Base-by-base conservation (phyloP, 1,139 yeast species). In the Zygotorulaspora mrakii region DNA sequence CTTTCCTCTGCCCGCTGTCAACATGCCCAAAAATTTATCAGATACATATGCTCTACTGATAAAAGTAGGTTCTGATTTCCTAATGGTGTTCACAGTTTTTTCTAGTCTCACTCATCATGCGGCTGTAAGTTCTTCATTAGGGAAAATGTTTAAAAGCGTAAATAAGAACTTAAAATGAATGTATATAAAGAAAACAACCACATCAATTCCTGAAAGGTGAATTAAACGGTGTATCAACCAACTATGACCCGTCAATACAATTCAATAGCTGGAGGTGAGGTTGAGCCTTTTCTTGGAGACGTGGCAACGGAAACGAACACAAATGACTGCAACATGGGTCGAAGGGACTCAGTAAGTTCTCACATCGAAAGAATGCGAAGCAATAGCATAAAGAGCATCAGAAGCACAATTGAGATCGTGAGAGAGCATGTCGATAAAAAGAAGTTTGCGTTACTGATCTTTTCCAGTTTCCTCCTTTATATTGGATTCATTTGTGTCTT, bases 401-500 rank as follows among this genome's bases (percentile, higher is more conserved):
- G 54, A 39, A 56, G 61, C 21, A 55, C 58, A 5, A 52, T 51
- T 36, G 51, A 61, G 28, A 62, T 83, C 25, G 76, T 82, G 41
- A 68, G 75, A 57, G 71, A 76, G 53, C 73, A 76, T 48, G 66
- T 55, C 73, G 54, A 66, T 70, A n/a, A 61, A 76, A 37, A 88
- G 85, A 11, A 52, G 74, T 35, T 55, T 73, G 5, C 77, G 74
- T 42, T 66, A 76, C 33, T 64, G n/a, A 18, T 57, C 10, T 27
- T 56, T 7, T 50, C 54, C 1, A 52, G 61, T 36, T 12, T 58
- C 6, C 33, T 49, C 9, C 41, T 60, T 3, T 62, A 61, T 45
- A 17, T 77, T 9, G 68, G 77, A 3, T 76, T 83, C 52, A 77
- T 83, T 40, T 67, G 87, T 36, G 77, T 85, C 1, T 89, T 89